phyloP scores from a whole-genome alignment of 2,329 filamentous ascomycete genomes.

The Phialophora chinensis region DNA sequence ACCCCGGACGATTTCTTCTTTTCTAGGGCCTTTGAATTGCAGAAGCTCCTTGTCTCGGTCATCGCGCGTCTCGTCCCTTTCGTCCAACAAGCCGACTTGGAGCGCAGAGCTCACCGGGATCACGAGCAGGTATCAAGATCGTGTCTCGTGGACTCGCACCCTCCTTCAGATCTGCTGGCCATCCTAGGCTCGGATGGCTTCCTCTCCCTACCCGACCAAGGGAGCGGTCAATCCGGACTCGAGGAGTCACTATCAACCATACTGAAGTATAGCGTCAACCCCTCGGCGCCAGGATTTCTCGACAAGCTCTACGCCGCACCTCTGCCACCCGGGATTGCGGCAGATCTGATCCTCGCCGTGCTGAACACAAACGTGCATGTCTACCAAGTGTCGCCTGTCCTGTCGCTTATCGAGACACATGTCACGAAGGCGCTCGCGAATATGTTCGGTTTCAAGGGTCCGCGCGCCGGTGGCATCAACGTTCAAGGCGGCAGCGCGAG shows the following conservation, averaged over 20 bases:
- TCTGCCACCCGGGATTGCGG: constrained; percentile 82
- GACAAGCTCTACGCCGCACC: constrained; percentile 95
- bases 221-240: constrained; percentile 73
- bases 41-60: constrained; percentile 43
- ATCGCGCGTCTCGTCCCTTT: constrained; percentile 54
- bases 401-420: constrained; percentile 85
- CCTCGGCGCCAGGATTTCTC: constrained; percentile 96
- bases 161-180: constrained; percentile 64
- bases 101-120: constrained; percentile 36
- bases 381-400: constrained; percentile 87
- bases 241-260: constrained; percentile 73
- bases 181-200: constrained; percentile 50
- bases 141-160: constrained; percentile 67
- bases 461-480: constrained; percentile 72
- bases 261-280: constrained; percentile 88
- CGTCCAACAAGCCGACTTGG: constrained; percentile 51
- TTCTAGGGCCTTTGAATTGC: constrained; percentile 30
- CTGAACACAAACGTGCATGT: constrained; percentile 96
- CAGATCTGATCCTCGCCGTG: constrained; percentile 81
- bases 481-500: constrained; percentile 82
- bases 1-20: not conserved
- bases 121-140: constrained; percentile 58
- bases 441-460: constrained; percentile 76
- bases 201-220: constrained; percentile 60
- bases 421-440: constrained; percentile 74